Evolutionary conservation across 208 protist species (phyloP).

Genomic region (Leishmania tropica): DNA sequence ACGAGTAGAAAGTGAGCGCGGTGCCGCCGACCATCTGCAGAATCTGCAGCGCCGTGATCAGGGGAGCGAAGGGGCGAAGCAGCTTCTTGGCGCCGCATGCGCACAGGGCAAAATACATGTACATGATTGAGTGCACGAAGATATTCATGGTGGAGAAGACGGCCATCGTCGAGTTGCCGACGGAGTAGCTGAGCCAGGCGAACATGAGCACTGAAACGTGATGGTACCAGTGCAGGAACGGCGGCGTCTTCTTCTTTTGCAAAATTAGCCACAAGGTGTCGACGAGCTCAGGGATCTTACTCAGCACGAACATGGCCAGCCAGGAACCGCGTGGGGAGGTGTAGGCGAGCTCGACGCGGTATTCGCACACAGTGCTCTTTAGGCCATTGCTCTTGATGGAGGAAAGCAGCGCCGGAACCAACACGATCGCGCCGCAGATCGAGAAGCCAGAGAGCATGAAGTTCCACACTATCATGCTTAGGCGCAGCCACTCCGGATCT

Average conservation of each 20-base stretch:
- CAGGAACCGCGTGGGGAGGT: constrained; percentile 56
- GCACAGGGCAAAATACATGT: constrained; percentile 93
- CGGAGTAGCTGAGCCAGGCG: constrained; percentile 81
- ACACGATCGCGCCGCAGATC: constrained; percentile 61
- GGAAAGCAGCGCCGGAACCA: constrained; percentile 50
- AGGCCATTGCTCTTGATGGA: constrained; percentile 37
- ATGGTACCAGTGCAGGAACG: constrained; percentile 94
- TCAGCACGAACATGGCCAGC: constrained; percentile 75
- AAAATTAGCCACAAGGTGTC: constrained; percentile 85
- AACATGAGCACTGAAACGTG: constrained; percentile 93
- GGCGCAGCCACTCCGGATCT: constrained; percentile 54
- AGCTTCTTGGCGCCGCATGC: constrained; percentile 62
- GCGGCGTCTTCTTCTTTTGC: constrained; percentile 77
- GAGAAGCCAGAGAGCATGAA: constrained; percentile 85
- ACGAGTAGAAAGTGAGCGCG: constrained; percentile 53
- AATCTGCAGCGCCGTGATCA: constrained; percentile 91
- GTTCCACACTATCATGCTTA: constrained; percentile 86
- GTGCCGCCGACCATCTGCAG: constrained; percentile 91
- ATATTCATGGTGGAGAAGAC: constrained; percentile 94
- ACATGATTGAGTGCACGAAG: constrained; percentile 95
- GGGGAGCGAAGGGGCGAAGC: constrained; percentile 68
- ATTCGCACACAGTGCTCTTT: constrained; percentile 60
- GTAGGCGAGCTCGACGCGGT: constrained; percentile 52
- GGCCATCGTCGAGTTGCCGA: constrained; percentile 54
- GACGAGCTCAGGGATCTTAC: constrained; percentile 86